Evolutionary conservation across 1,139 yeast species (phyloP), one percentile per base, ranked within the genome.

Genomic region (Yamadazyma trypodendri): DNA sequence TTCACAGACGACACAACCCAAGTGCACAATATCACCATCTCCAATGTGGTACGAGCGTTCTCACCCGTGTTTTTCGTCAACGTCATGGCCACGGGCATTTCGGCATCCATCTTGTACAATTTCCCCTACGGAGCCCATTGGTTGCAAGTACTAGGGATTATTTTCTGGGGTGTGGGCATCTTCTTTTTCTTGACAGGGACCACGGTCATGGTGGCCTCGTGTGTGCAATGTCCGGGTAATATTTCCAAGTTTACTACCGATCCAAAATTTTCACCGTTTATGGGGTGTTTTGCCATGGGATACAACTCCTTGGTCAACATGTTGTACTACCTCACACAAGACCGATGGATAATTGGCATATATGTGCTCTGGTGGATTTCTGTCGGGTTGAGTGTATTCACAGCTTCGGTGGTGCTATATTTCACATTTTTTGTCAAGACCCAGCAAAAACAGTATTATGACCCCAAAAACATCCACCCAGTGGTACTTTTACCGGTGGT

Each of bases 211-310:
- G 40, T 66, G 1, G 45, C 65, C n/a, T 63, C 76, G 22, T 54
- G 74, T 37, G 14, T 56, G 2, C 48, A 63, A 12, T 61, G 64
- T 38, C 75, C 72, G 2, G 45, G 50, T 2, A 61, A 69, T 36
- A 48, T 68, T 23, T 37, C 41, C 13, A 49, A 54, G 21, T 60
- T 75, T 44, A 55, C 81, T 35, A 46, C 58, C 20, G 74, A 80
- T 45, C 72, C 78, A 2, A 50, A 61, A 8, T 65, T 72, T 30
- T 74, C 82, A 18, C 75, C 80, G 4, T 85, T 79, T 50, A 63
- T 86, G 67, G 96, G 95, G 3, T 80, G 90, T 46, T 73, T 75
- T 39, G 82, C 87, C 11, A 88, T 88, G 96, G 95, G 88, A 0
- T 68, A 71, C 42, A 72, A 78, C 14, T 79, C 95, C 2, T 59